A percentile compares a stretch with the other conserved stretches of the same genome.
phyloP scores from a whole-genome alignment of 176 grass and related monocot species.

The Oryza meridionalis region DNA sequence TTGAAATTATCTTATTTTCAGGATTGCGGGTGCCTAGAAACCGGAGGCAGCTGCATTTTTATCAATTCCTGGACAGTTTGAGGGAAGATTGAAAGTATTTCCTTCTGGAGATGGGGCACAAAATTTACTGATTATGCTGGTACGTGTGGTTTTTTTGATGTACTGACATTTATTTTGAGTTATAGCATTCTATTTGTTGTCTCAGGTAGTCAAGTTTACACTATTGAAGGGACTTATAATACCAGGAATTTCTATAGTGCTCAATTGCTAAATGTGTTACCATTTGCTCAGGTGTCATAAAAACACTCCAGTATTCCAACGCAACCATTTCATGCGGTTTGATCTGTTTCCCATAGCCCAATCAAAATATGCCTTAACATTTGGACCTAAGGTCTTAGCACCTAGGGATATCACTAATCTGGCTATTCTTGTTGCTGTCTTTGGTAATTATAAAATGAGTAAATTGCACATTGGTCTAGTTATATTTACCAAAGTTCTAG shows the following conservation, averaged over 20 bases:
- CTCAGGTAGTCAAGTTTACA: background rate
- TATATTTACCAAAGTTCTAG: too few relatives aligned
- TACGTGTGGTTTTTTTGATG: background rate
- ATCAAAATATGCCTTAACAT: conserved; percentile 57
- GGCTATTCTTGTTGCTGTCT: background rate
- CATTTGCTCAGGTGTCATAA: conserved; percentile 40
- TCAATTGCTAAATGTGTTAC: background rate
- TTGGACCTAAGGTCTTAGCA: conserved; percentile 48
- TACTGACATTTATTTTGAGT: background rate
- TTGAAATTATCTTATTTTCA: background rate
- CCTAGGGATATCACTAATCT: conserved; percentile 56
- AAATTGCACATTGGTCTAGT: too few relatives aligned
- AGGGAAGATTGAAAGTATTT: background rate
- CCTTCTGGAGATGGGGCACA: background rate
- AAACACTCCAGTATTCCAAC: background rate
- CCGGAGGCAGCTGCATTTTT: background rate
- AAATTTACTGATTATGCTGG: background rate
- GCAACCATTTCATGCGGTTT: background rate
- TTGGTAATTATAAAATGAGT: background rate
- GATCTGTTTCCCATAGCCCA: background rate
- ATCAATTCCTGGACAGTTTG: background rate
- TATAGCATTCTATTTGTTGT: conserved; percentile 5
- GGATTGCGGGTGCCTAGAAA: background rate
- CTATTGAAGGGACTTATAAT: background rate
- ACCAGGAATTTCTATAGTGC: background rate